Evolutionary conservation across 345 rosid genomes (phyloP), one percentile per base, ranked within the genome.

Genomic region (Pugionium cornutum): DNA sequence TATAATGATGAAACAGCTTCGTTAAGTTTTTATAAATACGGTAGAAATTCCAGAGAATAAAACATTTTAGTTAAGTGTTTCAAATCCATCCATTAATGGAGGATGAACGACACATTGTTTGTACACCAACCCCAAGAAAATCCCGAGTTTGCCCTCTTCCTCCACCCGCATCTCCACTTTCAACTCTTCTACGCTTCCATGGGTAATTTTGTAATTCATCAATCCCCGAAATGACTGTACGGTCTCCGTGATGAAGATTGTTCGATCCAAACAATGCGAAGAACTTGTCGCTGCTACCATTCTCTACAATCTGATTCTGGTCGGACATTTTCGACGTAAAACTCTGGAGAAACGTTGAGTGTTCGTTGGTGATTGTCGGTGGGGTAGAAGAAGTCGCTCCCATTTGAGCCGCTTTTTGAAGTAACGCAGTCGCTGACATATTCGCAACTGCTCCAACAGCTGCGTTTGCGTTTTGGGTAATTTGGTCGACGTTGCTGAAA

Each of bases 341-440:
- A 61, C 83, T 69, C 29, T 74, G 85, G 1, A 83, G 70, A 68
- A 85, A 85, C 59, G 86, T 62, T 4, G 77, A 47, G 41, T 82
- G 80, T 36, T 88, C 86, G 3, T 83, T 54, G 40, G 41, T 58
- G 35, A 47, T 53, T 1, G 67, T 53, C n/a, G 52, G 11, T 3
- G 67, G 27, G 4, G 63, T 39, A 7, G 75, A 70, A 34, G 95
- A 74, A 10, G 83, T 84, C 37, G 84, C 84, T 9, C 96, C 96
- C 33, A 90, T 88, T 57, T 84, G 92, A 10, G 99, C 92, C 33
- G 99, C 97, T 77, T 90, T 94, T 70, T 90, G 97, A 57, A 94
- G 78, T 56, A 94, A 81, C 56, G 97, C 99, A 7, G 99, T 94
- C 45, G 99, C 99, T 1, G 97, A 90, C 92, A 88, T 90, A 30